These are phyloP conservation scores for Globisporangium apiculatum DNA, from an alignment of 352 stramenopile genomes.

Conservation along the genomic window DNA sequence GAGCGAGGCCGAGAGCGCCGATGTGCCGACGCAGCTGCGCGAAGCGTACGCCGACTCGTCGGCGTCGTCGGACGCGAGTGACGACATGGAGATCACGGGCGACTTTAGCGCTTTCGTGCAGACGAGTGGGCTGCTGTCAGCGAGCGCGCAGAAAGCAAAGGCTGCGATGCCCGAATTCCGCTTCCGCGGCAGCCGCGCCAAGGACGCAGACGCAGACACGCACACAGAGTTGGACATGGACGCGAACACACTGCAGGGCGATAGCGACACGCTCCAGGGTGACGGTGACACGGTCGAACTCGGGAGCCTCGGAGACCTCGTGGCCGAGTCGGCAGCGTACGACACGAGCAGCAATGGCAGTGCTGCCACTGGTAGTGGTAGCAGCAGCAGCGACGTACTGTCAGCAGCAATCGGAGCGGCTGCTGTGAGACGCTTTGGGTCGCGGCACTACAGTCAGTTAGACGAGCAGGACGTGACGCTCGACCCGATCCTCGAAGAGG, in stretches of 20 bases:
- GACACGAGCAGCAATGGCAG: slow-evolving; percentile 18
- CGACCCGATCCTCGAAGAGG: slow-evolving; percentile 56
- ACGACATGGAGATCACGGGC: slow-evolving; percentile 86
- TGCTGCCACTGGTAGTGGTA: slow-evolving; percentile 17
- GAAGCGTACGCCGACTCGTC: slow-evolving; percentile 69
- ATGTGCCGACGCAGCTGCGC: slow-evolving; percentile 4
- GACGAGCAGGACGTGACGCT: slow-evolving; percentile 39
- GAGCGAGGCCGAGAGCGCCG: slow-evolving; percentile 1
- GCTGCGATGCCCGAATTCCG: slow-evolving; percentile 9
- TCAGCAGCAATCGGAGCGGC: slow-evolving; percentile 4
- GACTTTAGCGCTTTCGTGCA: slow-evolving; percentile 51
- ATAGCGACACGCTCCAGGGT: slow-evolving; percentile 14
- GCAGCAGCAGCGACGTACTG: slow-evolving; percentile 16
- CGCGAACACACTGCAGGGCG: not conserved
- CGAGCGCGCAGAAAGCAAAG: slow-evolving; percentile 9
- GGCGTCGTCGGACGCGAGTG: slow-evolving; percentile 62
- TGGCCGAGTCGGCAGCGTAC: slow-evolving; percentile 46
- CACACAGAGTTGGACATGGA: not conserved
- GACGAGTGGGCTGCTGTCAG: slow-evolving; percentile 9
- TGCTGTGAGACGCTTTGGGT: slow-evolving; percentile 10
- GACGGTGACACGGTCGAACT: slow-evolving; percentile 58
- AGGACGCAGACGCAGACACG: not conserved
- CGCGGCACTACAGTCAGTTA: slow-evolving; percentile 12
- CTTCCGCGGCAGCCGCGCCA: slow-evolving; percentile 1
- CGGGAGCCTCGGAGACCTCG: slow-evolving; percentile 45